phyloP scores from a whole-genome alignment of 768 basidiomycete genomes.

The Rhizopogon vinicolor region DNA sequence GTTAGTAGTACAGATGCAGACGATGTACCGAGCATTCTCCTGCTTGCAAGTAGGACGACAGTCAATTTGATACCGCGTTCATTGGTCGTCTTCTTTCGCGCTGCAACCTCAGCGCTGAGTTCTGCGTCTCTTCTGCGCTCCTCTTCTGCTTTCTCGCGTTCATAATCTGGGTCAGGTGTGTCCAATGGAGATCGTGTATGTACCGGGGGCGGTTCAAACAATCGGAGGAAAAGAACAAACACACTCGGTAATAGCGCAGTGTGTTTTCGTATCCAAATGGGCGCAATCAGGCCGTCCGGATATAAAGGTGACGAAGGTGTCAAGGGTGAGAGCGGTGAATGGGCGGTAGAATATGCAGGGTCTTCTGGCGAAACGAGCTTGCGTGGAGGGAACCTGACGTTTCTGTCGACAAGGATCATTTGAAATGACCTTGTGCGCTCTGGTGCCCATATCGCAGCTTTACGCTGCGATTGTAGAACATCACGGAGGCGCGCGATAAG shows the following conservation, averaged over 20 bases:
- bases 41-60: constrained; percentile 87
- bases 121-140: constrained; percentile 73
- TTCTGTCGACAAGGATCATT: constrained; percentile 79
- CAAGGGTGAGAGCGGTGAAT: constrained; percentile 93
- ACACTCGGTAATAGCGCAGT: constrained; percentile 88
- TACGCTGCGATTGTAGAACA: constrained; percentile 57
- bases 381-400: constrained; percentile 81
- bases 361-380: constrained; percentile 64
- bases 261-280: constrained; percentile 98
- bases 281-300: constrained; percentile 95
- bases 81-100: constrained; percentile 70
- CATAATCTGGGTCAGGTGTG: constrained; percentile 45
- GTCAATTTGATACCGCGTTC: constrained; percentile 94
- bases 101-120: constrained; percentile 74
- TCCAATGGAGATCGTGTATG: constrained; percentile 51
- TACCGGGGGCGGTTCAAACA: constrained; percentile 63
- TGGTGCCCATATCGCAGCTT: constrained; percentile 67
- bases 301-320: constrained; percentile 84
- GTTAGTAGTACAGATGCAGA: not conserved
- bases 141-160: constrained; percentile 56
- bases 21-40: constrained; percentile 75
- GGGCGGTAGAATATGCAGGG: constrained; percentile 50
- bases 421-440: constrained; percentile 75
- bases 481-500: constrained; percentile 65
- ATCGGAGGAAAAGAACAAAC: constrained; percentile 84